These are phyloP conservation scores for Asterella californica DNA, from an alignment of 225 moss, liverwort and hornwort species.

Conservation along the genomic window DNA sequence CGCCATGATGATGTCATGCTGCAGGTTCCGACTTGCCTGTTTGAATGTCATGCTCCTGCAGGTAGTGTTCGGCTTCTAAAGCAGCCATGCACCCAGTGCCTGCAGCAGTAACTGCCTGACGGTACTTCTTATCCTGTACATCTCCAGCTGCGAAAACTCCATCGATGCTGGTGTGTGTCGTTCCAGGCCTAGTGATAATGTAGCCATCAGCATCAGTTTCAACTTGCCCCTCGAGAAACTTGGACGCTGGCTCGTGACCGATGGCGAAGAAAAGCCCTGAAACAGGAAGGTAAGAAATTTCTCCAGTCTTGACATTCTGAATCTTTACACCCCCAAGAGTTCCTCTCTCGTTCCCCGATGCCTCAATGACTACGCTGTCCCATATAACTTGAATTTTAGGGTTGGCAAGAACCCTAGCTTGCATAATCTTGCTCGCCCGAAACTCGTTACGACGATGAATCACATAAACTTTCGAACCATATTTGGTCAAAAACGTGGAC, in stretches of 20 bases:
- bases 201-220: constrained; percentile 77
- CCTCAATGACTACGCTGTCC: constrained; percentile 76
- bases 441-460: constrained; percentile 83
- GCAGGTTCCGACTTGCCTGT: constrained; percentile 59
- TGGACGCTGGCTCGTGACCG: constrained; percentile 92
- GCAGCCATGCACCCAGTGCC: constrained; percentile 98
- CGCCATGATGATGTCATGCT: background rate
- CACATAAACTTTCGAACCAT: constrained; percentile 73
- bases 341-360: constrained; percentile 60
- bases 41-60: constrained; percentile 65
- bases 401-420: constrained; percentile 63
- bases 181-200: constrained; percentile 72
- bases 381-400: constrained; percentile 81
- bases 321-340: constrained; percentile 61
- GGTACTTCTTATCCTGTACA: constrained; percentile 90
- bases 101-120: constrained; percentile 93
- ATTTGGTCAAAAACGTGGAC: constrained; percentile 88
- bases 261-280: constrained; percentile 89
- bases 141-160: constrained; percentile 97
- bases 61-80: constrained; percentile 86
- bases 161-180: constrained; percentile 72
- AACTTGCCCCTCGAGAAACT: constrained; percentile 74
- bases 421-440: constrained; percentile 97
- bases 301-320: constrained; percentile 60
- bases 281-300: constrained; percentile 41